Base-by-base conservation (phyloP, 495 filamentous ascomycete genomes). In the Diplogelasinospora grovesii region DNA sequence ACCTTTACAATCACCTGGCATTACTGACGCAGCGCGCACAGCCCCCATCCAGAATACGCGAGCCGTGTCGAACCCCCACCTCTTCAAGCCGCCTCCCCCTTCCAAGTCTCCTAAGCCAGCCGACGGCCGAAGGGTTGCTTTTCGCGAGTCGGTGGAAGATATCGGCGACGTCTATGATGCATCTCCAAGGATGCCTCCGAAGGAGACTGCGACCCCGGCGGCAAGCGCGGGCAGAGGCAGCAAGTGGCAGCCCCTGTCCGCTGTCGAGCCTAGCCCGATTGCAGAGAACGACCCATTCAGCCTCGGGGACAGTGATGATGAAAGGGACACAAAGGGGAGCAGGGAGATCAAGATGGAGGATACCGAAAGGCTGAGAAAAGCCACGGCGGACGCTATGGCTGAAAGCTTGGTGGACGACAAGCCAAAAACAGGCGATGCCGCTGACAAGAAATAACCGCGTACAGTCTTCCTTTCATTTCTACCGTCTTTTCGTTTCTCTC, bases 201-300 rank as follows among this genome's bases (percentile, higher is more conserved):
- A 53, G 46, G 60, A 59, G 25, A 15, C 41, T 7, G 15, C 38
- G 20, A 22, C 45, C 15, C 21, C 61, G 26, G 57, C 63, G 18
- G 49, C 62, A 1, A 34, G 33, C 28, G 59, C 63, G 18, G 71
- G 68, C 54, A 92, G 86, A 65, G 65, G 75, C 10, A 93, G 85
- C 71, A 98, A 98, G 68, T 98, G 92, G 92, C 90, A 98, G 61
- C 92, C 93, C 11, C 66, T 98, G 37, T 84, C 87, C 22, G 77
- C 82, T 1, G 78, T 95, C 5, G 89, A 93, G 30, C 92, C 93
- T 4, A 83, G 77, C 36, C 92, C 93, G 22, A 81, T 90, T 30
- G 79, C 77, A 8, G 90, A 98, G 46, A 86, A 93, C 50, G 92
- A 98, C 54, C 92, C 92, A 0, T 98, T 98, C 63, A 94, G 86